Percentiles rank a stretch among this genome's conserved stretches.
phyloP scores from a whole-genome alignment of 2,329 filamentous ascomycete species.

The Cadophora malorum region DNA sequence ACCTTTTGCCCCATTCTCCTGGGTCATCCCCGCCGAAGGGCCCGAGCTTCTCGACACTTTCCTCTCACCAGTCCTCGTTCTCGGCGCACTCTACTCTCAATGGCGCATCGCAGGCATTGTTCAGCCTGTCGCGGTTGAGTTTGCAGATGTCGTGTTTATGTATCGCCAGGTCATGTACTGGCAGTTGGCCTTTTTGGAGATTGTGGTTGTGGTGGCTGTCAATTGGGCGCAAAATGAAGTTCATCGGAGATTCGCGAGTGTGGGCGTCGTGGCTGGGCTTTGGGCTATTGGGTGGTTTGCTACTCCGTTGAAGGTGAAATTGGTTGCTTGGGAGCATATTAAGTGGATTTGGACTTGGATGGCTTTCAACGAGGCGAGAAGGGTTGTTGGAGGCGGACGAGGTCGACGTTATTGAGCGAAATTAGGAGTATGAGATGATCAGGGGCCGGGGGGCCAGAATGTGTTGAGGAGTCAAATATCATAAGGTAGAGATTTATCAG shows the following conservation, averaged over 20 bases:
- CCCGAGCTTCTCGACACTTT: conserved; percentile 34
- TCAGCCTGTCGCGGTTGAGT: conserved; percentile 23
- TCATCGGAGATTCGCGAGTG: conserved; percentile 25
- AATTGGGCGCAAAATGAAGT: conserved; percentile 30
- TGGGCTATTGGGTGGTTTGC: conserved; percentile 34
- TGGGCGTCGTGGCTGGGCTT: conserved; percentile 26
- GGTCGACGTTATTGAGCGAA: conserved; percentile 9
- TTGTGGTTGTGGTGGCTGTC: conserved; percentile 23
- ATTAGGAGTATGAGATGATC: too few relatives aligned
- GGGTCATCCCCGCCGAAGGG: conserved; percentile 29
- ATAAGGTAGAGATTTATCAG: too few relatives aligned
- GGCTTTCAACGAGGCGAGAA: conserved; percentile 33
- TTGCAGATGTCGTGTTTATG: conserved; percentile 27
- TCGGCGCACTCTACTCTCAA: conserved; percentile 34
- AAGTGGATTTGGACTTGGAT: conserved; percentile 38
- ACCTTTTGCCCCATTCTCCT: conserved; percentile 36
- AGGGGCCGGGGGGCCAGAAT: too few relatives aligned
- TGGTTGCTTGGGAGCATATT: conserved; percentile 30
- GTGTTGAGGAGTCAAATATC: too few relatives aligned
- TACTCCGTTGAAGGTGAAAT: conserved; percentile 29
- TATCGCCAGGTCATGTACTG: conserved; percentile 35
- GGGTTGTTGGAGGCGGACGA: conserved; percentile 25
- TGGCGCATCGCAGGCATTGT: conserved; percentile 35
- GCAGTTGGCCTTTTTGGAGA: conserved; percentile 28
- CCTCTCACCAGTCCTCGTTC: conserved; percentile 31